phyloP scores from a whole-genome alignment of 2,329 filamentous ascomycete genomes.

The Grosmannia huntii region DNA sequence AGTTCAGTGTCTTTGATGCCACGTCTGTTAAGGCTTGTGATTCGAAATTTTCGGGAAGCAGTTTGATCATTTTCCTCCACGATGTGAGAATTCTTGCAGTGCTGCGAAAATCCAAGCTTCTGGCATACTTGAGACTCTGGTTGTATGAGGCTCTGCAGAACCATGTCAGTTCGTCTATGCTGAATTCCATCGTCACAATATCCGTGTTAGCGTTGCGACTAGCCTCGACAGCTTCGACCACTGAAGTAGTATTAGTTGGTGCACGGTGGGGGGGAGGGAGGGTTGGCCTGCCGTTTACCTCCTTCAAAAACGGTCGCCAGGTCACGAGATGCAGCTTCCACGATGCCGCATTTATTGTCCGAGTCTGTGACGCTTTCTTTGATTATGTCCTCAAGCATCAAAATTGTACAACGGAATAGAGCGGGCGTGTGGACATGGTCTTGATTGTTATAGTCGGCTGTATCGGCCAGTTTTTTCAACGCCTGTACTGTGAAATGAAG shows the following conservation, averaged over 20 bases:
- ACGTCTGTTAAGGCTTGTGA: slow-evolving; percentile 27
- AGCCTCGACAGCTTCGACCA: slow-evolving; percentile 25
- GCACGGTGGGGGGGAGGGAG: neutral
- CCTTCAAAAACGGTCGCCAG: slow-evolving; percentile 26
- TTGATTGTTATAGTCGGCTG: slow-evolving; percentile 33
- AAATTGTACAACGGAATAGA: slow-evolving; percentile 49
- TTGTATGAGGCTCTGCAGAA: slow-evolving; percentile 78
- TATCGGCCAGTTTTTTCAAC: slow-evolving; percentile 47
- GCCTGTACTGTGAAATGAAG: slow-evolving; percentile 44
- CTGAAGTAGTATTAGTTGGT: neutral
- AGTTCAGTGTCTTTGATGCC: slow-evolving; percentile 49
- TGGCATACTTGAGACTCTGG: slow-evolving; percentile 49
- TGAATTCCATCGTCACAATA: slow-evolving; percentile 39
- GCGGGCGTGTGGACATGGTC: slow-evolving; percentile 45
- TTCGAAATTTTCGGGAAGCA: slow-evolving; percentile 35
- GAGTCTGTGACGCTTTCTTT: slow-evolving; percentile 14
- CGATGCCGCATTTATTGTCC: neutral
- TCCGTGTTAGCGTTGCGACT: slow-evolving; percentile 25
- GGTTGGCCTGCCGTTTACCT: slow-evolving; percentile 19
- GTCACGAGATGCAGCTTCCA: neutral
- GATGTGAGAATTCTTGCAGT: slow-evolving; percentile 43
- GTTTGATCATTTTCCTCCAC: slow-evolving; percentile 38
- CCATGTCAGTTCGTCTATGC: slow-evolving; percentile 61
- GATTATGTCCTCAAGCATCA: slow-evolving; percentile 31
- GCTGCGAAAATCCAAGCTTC: slow-evolving; percentile 37